These are phyloP conservation scores for Azolla pinnata DNA, from an alignment of 75 land plant species.

Conservation along the genomic window DNA sequence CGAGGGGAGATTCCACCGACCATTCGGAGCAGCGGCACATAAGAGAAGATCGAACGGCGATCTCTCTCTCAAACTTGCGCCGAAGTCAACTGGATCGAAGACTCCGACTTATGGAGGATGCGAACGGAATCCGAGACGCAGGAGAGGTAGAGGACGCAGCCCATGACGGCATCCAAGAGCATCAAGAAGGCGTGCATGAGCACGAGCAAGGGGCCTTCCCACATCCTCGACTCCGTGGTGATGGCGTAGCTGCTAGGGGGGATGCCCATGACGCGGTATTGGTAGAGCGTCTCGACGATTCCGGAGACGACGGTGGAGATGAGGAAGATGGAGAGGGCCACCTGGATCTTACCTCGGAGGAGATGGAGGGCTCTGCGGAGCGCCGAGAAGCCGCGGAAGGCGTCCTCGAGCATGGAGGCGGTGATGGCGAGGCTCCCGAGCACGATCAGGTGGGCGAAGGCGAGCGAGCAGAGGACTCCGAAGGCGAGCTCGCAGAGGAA, in stretches of 20 bases:
- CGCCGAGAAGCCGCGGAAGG: constrained; percentile 47
- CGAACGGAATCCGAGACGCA: no score
- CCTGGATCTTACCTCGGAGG: constrained; percentile 64
- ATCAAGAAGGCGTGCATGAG: constrained; percentile 42
- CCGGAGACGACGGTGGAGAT: constrained; percentile 47
- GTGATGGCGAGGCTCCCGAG: constrained; percentile 56
- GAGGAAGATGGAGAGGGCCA: constrained; percentile 59
- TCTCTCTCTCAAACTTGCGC: no score
- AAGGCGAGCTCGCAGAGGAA: constrained; percentile 26
- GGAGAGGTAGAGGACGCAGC: constrained; percentile 76
- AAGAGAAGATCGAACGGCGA: no score
- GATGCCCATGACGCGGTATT: constrained; percentile 18
- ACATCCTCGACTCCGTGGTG: constrained; percentile 13
- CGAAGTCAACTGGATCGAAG: no score
- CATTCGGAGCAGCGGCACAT: no score
- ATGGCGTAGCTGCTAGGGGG: constrained; percentile 1
- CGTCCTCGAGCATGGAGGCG: constrained; percentile 60
- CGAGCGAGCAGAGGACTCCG: constrained; percentile 44
- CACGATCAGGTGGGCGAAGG: constrained; percentile 48
- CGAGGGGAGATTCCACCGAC: no score
- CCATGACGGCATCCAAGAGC: constrained; percentile 79
- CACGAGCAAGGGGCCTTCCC: constrained; percentile 41
- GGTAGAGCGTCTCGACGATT: constrained; percentile 63
- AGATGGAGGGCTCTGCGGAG: constrained; percentile 36
- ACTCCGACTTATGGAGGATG: no score